Evolutionary conservation across 2,329 filamentous ascomycete genomes (phyloP).

Genomic region (Cercospora zeina): DNA sequence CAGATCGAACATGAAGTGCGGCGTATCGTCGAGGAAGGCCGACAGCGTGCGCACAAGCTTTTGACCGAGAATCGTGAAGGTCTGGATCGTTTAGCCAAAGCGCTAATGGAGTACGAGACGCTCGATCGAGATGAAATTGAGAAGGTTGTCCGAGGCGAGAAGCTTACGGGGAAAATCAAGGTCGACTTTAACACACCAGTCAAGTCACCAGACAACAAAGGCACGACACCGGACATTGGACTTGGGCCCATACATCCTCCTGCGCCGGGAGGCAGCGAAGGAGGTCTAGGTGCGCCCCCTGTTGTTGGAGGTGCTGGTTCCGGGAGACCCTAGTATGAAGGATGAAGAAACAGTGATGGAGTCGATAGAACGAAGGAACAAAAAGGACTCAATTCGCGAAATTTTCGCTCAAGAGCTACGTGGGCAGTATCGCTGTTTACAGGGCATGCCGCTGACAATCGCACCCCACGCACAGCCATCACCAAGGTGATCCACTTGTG

Average conservation of each 20-base stretch:
- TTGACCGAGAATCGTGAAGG: slow-evolving; percentile 76
- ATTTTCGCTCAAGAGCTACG: slow-evolving; percentile 3
- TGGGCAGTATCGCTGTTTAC: slow-evolving; percentile 12
- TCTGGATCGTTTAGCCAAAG: slow-evolving; percentile 82
- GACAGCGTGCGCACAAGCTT: slow-evolving; percentile 69
- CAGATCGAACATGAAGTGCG: slow-evolving; percentile 88
- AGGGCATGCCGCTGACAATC: slow-evolving; percentile 12
- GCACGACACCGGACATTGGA: slow-evolving; percentile 10
- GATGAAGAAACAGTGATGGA: slow-evolving; percentile 1
- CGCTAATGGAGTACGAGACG: slow-evolving; percentile 91
- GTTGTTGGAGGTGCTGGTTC: slow-evolving; percentile 10
- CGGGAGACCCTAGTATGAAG: slow-evolving; percentile 13
- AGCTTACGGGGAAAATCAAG: slow-evolving; percentile 68
- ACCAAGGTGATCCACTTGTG: neutral
- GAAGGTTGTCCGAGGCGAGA: slow-evolving; percentile 83
- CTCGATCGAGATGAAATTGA: slow-evolving; percentile 85
- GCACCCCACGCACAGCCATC: neutral
- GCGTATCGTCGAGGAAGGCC: slow-evolving; percentile 76
- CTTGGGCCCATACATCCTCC: slow-evolving; percentile 16
- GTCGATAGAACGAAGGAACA: neutral
- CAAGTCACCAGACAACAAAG: slow-evolving; percentile 61
- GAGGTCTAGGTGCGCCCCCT: slow-evolving; percentile 13
- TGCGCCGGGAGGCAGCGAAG: slow-evolving; percentile 1
- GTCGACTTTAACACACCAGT: slow-evolving; percentile 60
- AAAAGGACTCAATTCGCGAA: neutral